Conservation (phyloP, 2,329 filamentous ascomycete species). For the Ceratocystis cubensis region DNA sequence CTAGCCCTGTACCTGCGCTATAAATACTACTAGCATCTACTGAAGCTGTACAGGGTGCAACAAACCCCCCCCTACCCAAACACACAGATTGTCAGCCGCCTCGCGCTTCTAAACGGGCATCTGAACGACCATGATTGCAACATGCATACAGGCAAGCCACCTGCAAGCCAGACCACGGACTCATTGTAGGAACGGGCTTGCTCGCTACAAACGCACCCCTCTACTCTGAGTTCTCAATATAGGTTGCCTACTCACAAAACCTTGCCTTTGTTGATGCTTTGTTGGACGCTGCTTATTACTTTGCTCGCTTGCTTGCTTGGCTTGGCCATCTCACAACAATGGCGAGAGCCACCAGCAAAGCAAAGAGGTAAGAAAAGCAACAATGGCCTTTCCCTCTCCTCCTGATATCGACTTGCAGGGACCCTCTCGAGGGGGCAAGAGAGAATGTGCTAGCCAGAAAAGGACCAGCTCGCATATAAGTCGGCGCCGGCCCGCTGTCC, state of each 20-base stretch:
- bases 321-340: background rate
- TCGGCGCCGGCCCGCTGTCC: slow-evolving; percentile 7
- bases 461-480: slow-evolving; percentile 4
- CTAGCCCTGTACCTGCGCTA: background rate
- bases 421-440: background rate
- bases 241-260: background rate
- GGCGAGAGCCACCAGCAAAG: background rate
- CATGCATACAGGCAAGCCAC: slow-evolving; percentile 4
- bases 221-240: background rate
- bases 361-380: background rate
- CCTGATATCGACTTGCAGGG: background rate
- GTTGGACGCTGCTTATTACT: background rate
- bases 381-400: no score
- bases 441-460: background rate
- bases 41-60: background rate
- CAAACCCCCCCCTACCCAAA: background rate
- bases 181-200: background rate
- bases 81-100: background rate
- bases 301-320: background rate
- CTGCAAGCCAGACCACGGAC: slow-evolving; percentile 1
- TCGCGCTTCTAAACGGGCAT: slow-evolving; percentile 1
- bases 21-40: background rate
- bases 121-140: background rate
- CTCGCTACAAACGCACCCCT: background rate
- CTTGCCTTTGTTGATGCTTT: background rate